Evolutionary conservation across 768 basidiomycete genomes (phyloP), one percentile per base, ranked within the genome.

Genomic region (Mycena amicta): DNA sequence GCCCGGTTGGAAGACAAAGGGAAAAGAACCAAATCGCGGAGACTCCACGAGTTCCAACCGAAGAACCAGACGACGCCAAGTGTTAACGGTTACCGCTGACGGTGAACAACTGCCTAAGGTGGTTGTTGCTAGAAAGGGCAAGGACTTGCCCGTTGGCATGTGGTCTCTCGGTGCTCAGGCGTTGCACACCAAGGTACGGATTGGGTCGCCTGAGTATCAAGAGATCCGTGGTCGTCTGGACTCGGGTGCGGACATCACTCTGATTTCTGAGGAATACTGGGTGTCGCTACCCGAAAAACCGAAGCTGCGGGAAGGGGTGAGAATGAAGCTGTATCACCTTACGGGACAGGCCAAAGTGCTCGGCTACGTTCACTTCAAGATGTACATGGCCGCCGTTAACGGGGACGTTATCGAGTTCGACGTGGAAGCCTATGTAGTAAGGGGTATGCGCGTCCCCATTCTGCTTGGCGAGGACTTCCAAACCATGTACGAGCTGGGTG

Each of bases 391-490:
- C 0, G 18, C 60, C 0, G 20, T 0, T 0, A 30, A 53, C 1
- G 66, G 67, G 1, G 20, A 16, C 0, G 50, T 49, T 4, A 8
- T 70, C 3, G 26, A 30, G 16, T 62, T 68, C 40, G 52, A 58
- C 5, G 55, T 59, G 2, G 70, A 72, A 50, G 64, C 66, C 2
- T 70, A 69, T 30, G 70, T 71, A 1, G 67, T 71, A 0, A 54
- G 61, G 3, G 57, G 56, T 3, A 72, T 72, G 71, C 53, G 57
- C 0, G 69, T 70, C 0, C 70, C 71, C 6, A n/a, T 72, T 0
- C 60, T 72, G 1, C 60, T 72, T 1, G 71, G 71, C 1, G 71
- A 71, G 49, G 71, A 72, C 45, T 72, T 69, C 60, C 68, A 69
- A 13, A 12, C 43, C 1, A 39, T 43, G 0, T 71, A 71, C 54